These are phyloP conservation scores for Neurospora sp. DNA, from an alignment of 495 filamentous ascomycete genomes.

Conservation along the genomic window DNA sequence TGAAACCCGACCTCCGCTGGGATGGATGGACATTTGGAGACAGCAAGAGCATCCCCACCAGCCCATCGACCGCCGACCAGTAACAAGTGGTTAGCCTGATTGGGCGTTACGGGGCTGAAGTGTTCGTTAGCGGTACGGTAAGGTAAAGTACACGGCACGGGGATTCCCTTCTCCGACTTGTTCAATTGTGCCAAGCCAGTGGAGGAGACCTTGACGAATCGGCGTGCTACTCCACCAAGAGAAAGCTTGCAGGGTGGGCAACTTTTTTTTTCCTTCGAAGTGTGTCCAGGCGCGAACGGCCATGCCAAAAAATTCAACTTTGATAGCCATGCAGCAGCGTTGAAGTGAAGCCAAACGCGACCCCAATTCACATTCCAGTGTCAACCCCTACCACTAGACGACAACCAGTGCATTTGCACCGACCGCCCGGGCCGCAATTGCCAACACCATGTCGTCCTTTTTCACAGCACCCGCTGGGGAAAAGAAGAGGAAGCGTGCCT, in stretches of 20 bases:
- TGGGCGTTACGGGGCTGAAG: neutral
- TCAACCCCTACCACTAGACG: neutral
- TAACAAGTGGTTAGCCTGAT: neutral
- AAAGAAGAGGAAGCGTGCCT: constrained; percentile 65
- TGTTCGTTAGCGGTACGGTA: neutral
- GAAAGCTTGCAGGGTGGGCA: constrained; percentile 3
- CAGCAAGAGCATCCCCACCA: neutral
- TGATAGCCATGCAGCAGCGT: neutral
- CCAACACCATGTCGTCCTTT: constrained; percentile 64
- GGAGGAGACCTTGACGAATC: constrained; percentile 5
- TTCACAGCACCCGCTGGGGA: constrained; percentile 69
- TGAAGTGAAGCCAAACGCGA: neutral
- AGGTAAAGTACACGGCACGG: neutral
- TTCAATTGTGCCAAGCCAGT: neutral
- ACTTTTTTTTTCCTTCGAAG: constrained; percentile 6
- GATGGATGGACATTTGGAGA: neutral
- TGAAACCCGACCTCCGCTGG: neutral
- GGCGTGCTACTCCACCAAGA: constrained; percentile 17
- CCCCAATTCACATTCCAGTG: neutral
- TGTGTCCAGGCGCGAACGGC: neutral
- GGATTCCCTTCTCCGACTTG: constrained; percentile 3
- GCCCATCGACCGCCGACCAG: neutral
- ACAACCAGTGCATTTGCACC: neutral
- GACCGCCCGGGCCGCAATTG: constrained; percentile 10
- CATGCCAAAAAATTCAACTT: neutral